These are phyloP conservation scores for Pseudogymnoascus sp. DNA, from an alignment of 2,329 filamentous ascomycete species.

Conservation along the genomic window DNA sequence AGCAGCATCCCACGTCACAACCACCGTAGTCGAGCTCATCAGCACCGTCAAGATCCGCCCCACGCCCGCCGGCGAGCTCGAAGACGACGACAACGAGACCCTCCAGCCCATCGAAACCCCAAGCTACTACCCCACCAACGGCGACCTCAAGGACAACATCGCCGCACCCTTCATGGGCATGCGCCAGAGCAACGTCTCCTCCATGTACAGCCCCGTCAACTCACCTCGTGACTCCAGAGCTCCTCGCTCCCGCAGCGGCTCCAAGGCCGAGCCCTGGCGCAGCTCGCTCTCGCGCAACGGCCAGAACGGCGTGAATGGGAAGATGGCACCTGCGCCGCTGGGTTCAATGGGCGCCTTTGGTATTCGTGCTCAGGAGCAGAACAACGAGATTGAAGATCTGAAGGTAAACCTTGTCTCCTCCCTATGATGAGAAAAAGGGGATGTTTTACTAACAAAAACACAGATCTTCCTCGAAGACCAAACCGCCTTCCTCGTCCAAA, in stretches of 20 bases:
- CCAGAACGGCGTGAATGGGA: constrained; percentile 18
- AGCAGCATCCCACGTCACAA: constrained; percentile 81
- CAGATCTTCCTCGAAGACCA: constrained; percentile 76
- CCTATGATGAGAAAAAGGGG: background rate
- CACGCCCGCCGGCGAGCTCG: constrained; percentile 67
- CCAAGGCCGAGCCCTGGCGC: constrained; percentile 22
- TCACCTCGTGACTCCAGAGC: constrained; percentile 53
- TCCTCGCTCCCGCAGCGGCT: constrained; percentile 28
- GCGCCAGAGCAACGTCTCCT: constrained; percentile 58
- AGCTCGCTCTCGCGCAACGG: constrained; percentile 20
- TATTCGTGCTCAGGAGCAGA: constrained; percentile 28
- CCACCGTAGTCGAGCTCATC: constrained; percentile 77
- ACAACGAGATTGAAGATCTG: constrained; percentile 49
- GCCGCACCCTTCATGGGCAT: constrained; percentile 52
- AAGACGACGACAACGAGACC: constrained; percentile 63
- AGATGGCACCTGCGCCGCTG: constrained; percentile 24
- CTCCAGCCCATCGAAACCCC: constrained; percentile 60
- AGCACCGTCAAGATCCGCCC: constrained; percentile 74
- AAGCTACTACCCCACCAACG: constrained; percentile 56
- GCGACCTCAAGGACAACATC: constrained; percentile 29
- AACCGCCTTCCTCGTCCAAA: constrained; percentile 68
- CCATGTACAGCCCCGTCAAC: constrained; percentile 65
- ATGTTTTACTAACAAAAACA: constrained; percentile 16
- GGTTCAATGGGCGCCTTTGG: constrained; percentile 31
- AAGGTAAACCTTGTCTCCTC: constrained; percentile 39